Evolutionary conservation across 148 eudicot species (phyloP).

Genomic region (Silene conica): DNA sequence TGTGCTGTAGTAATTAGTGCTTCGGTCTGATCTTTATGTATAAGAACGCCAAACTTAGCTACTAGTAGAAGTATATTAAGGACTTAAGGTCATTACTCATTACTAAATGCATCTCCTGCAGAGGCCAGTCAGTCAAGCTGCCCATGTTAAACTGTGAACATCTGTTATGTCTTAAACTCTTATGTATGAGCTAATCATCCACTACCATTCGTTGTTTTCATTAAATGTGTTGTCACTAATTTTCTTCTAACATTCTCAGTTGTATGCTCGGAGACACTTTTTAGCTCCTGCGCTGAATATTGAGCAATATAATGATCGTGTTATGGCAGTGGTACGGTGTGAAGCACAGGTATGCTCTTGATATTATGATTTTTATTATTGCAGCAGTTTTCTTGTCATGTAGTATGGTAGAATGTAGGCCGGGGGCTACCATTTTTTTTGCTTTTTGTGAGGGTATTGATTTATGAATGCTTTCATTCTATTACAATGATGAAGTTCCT

Average conservation of each 20-base stretch:
- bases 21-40: background rate
- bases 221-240: constrained; percentile 1
- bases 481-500: too few species aligned
- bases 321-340: constrained; percentile 91
- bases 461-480: too few species aligned
- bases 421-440: background rate
- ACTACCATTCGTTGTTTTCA: background rate
- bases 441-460: background rate
- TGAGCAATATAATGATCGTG: constrained; percentile 89
- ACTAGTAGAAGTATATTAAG: background rate
- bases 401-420: background rate
- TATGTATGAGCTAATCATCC: background rate
- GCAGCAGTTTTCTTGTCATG: background rate
- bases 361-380: background rate
- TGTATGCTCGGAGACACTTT: constrained; percentile 95
- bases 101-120: background rate
- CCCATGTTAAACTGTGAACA: background rate
- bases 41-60: background rate
- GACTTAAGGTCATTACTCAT: too few species aligned
- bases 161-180: background rate
- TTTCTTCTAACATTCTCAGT: constrained; percentile 35
- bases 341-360: constrained; percentile 72
- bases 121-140: background rate
- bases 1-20: too few species aligned
- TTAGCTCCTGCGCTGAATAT: constrained; percentile 81